Evolutionary conservation across 768 basidiomycete genomes (phyloP).

Genomic region (Tulasnella sp.): DNA sequence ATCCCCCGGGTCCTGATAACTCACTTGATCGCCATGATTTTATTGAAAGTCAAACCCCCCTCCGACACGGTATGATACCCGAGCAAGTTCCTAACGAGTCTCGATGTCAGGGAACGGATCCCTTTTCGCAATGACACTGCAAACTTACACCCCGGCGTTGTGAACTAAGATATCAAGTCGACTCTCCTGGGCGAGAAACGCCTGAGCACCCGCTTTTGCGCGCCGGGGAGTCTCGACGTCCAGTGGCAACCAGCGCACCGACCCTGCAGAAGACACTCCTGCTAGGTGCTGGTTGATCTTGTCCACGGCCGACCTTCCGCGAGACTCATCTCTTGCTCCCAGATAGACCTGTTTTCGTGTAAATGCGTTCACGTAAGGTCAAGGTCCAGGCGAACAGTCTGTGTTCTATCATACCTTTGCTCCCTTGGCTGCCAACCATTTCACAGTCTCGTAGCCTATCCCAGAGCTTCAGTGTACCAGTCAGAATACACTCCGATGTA

Average conservation of each 20-base stretch:
- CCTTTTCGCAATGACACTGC: no score
- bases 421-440: not conserved
- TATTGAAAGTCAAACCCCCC: not conserved
- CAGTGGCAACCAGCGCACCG: conserved; percentile 39
- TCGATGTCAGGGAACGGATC: not conserved
- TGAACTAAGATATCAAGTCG: conserved; percentile 52
- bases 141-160: conserved; percentile 41
- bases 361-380: not conserved
- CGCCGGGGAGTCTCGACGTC: conserved; percentile 39
- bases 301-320: conserved; percentile 37
- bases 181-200: conserved; percentile 37
- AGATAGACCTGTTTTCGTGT: conserved; percentile 30
- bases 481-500: not conserved
- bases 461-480: not conserved
- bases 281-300: conserved; percentile 28
- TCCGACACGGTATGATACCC: not conserved
- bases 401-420: no score
- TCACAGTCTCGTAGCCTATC: not conserved
- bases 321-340: conserved; percentile 37
- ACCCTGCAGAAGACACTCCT: conserved; percentile 35
- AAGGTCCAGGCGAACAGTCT: not conserved
- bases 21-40: conserved; percentile 14
- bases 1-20: no score
- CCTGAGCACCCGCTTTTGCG: conserved; percentile 38
- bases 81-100: not conserved